phyloP scores from a whole-genome alignment of 257 asterid species.

The Paulownia fortunei region DNA sequence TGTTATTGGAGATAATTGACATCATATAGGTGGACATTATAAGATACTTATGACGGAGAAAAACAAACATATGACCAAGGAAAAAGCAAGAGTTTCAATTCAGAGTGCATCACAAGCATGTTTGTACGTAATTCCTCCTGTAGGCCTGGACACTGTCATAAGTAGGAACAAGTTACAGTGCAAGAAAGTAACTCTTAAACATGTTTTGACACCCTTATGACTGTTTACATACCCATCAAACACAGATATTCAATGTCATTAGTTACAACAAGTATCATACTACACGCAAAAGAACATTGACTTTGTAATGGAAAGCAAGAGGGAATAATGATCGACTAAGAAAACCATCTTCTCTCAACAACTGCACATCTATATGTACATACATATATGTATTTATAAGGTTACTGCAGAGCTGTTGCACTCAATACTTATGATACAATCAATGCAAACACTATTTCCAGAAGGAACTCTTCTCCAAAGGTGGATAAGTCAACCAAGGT shows the following conservation, averaged over 20 bases:
- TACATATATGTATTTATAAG: too few relatives aligned
- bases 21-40: slow-evolving; percentile 3
- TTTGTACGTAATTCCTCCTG: background rate
- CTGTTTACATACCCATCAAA: slow-evolving; percentile 8
- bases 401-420: background rate
- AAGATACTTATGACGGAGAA: slow-evolving; percentile 23
- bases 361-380: background rate
- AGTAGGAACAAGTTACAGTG: slow-evolving; percentile 5
- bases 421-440: background rate
- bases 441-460: background rate
- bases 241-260: slow-evolving; percentile 6
- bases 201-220: background rate
- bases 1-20: slow-evolving; percentile 18
- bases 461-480: too few relatives aligned
- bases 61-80: slow-evolving; percentile 19
- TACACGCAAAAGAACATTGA: background rate
- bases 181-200: background rate
- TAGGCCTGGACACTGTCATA: slow-evolving; percentile 9
- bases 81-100: slow-evolving; percentile 7
- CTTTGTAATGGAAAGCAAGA: slow-evolving; percentile 8
- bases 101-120: slow-evolving; percentile 22
- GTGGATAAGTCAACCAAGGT: too few relatives aligned
- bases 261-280: slow-evolving; percentile 8
- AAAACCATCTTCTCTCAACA: background rate
- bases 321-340: background rate